Conservation (phyloP, 176 grass and related monocot genomes). For the Hsuehochloa calcarea region DNA sequence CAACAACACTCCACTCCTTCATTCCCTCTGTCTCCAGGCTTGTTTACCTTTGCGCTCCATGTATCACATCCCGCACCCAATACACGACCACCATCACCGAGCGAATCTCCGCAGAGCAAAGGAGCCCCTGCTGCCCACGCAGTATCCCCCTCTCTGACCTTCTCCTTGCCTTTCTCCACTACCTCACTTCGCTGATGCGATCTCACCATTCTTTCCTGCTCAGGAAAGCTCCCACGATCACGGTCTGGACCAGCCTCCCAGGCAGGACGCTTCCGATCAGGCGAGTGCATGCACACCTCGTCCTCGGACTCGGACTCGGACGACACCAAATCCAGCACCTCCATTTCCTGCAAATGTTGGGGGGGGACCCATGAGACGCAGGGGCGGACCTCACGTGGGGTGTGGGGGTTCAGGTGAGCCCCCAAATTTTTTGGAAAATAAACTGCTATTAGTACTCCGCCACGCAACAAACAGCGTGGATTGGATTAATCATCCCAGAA, state of each 20-base stretch:
- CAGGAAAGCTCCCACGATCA: not conserved
- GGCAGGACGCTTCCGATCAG: slow-evolving; percentile 21
- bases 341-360: slow-evolving; percentile 41
- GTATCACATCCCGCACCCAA: slow-evolving; percentile 1
- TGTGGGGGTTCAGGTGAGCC: too few relatives aligned
- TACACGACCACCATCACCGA: not conserved
- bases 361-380: too few relatives aligned
- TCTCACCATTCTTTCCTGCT: slow-evolving; percentile 6
- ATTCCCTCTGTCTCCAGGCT: not conserved
- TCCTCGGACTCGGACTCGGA: slow-evolving; percentile 37
- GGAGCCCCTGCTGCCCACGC: slow-evolving; percentile 14
- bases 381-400: too few relatives aligned
- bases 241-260: not conserved
- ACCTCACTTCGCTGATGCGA: not conserved
- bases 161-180: slow-evolving; percentile 45
- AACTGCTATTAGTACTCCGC: too few relatives aligned
- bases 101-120: not conserved
- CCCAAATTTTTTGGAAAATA: too few relatives aligned
- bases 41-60: slow-evolving; percentile 7
- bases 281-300: slow-evolving; percentile 28
- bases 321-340: slow-evolving; percentile 35
- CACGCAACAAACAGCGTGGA: too few relatives aligned
- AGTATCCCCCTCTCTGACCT: slow-evolving; percentile 10
- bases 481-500: too few relatives aligned
- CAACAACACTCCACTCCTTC: not conserved